Percentiles rank a stretch among this genome's conserved stretches.
Conservation (phyloP, 2,329 filamentous ascomycete species). For the Penicillium sp. region DNA sequence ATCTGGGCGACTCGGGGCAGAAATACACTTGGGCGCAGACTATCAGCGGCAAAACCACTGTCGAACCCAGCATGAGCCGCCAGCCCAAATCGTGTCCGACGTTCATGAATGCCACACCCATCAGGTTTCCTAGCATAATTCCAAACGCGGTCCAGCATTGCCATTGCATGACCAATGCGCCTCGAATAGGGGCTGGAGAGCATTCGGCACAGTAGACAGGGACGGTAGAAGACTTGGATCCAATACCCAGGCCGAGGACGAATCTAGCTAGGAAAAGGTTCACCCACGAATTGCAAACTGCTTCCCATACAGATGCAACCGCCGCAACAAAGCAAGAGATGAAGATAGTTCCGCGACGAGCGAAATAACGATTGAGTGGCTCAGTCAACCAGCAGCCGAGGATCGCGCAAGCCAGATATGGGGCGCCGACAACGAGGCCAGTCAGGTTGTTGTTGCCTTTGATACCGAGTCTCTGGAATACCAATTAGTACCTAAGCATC, state of each 20-base stretch:
- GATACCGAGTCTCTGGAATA: not conserved
- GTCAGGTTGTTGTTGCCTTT: not conserved
- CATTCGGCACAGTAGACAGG: slow-evolving; percentile 54
- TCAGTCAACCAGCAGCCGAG: slow-evolving; percentile 54
- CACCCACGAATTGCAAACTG: slow-evolving; percentile 45
- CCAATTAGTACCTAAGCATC: no score
- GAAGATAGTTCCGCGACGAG: slow-evolving; percentile 50
- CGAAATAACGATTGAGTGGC: slow-evolving; percentile 49
- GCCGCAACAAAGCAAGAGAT: slow-evolving; percentile 46
- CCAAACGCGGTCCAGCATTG: slow-evolving; percentile 54
- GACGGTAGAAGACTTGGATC: slow-evolving; percentile 48
- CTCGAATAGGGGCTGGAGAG: slow-evolving; percentile 52
- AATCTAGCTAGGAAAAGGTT: slow-evolving; percentile 48
- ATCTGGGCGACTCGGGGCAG: slow-evolving; percentile 60
- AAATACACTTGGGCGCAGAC: slow-evolving; percentile 65
- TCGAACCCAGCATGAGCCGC: slow-evolving; percentile 70
- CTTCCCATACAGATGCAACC: slow-evolving; percentile 47
- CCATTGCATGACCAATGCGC: slow-evolving; percentile 50
- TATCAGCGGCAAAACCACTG: slow-evolving; percentile 60
- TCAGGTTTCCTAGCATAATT: slow-evolving; percentile 54
- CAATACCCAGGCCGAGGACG: slow-evolving; percentile 47
- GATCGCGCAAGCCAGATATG: slow-evolving; percentile 49
- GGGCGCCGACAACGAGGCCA: slow-evolving; percentile 49
- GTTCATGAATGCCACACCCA: slow-evolving; percentile 38
- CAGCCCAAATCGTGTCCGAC: slow-evolving; percentile 57